phyloP scores from a whole-genome alignment of 768 basidiomycete genomes.

The Lentinula detonsa region DNA sequence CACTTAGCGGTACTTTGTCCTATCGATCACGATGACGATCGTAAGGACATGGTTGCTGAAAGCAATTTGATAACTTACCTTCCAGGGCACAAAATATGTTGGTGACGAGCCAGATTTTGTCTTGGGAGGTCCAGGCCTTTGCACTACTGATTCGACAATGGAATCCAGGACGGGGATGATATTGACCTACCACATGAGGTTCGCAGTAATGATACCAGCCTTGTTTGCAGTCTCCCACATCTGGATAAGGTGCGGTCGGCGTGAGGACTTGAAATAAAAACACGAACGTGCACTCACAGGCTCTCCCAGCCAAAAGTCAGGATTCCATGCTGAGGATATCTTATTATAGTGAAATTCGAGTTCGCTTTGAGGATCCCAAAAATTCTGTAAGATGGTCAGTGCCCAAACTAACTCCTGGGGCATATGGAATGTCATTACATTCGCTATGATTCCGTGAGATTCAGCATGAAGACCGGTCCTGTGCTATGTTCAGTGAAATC shows the following conservation, averaged over 20 bases:
- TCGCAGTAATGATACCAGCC: slow-evolving; percentile 70
- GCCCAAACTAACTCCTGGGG: not conserved
- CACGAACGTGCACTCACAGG: slow-evolving; percentile 46
- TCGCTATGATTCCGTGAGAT: slow-evolving; percentile 87
- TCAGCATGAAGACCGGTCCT: slow-evolving; percentile 91
- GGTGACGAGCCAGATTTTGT: slow-evolving; percentile 60
- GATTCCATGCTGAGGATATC: slow-evolving; percentile 52
- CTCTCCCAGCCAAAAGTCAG: slow-evolving; percentile 86
- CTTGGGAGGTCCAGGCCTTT: slow-evolving; percentile 78
- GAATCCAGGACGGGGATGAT: not conserved
- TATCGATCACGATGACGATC: slow-evolving; percentile 8
- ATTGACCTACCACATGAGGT: slow-evolving; percentile 83
- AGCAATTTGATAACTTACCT: slow-evolving; percentile 28
- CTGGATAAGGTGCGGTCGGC: slow-evolving; percentile 28
- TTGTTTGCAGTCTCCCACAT: slow-evolving; percentile 88
- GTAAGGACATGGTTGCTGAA: not conserved
- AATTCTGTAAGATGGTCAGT: slow-evolving; percentile 47
- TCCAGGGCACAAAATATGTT: slow-evolving; percentile 79
- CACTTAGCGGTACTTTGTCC: slow-evolving; percentile 58
- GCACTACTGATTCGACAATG: not conserved
- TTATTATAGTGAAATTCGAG: slow-evolving; percentile 71
- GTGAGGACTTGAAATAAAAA: not conserved
- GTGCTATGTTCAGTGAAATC: slow-evolving; percentile 1
- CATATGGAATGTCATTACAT: slow-evolving; percentile 39
- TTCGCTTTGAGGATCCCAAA: slow-evolving; percentile 69